Evolutionary conservation across 176 grass and related monocot species (phyloP).

Genomic region (Eleusine indica): DNA sequence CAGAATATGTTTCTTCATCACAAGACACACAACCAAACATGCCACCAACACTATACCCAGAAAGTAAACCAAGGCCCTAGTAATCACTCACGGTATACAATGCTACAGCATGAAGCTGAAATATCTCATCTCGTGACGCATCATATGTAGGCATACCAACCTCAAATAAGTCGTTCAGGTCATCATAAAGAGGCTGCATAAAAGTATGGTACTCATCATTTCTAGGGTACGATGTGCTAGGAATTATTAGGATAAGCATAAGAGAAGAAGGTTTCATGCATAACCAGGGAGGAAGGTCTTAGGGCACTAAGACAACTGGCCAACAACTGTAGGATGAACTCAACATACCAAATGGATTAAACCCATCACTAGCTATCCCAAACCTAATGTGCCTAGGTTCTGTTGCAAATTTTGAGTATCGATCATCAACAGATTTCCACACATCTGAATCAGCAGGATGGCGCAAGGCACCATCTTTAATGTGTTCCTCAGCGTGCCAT

Average conservation of each 20-base stretch:
- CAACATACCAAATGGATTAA: conserved; percentile 12
- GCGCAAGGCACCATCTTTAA: background rate
- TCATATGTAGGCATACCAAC: conserved; percentile 14
- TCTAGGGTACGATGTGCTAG: background rate
- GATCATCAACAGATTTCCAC: background rate
- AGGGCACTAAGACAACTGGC: conserved; percentile 23
- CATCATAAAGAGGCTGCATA: conserved; percentile 27
- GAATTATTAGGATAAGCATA: conserved; percentile 21
- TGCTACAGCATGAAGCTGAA: background rate
- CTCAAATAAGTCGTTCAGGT: conserved; percentile 12
- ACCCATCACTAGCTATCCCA: conserved; percentile 14
- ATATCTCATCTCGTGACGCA: conserved; percentile 24
- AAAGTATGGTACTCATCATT: conserved; percentile 22
- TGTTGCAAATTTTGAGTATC: background rate
- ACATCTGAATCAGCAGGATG: conserved; percentile 5
- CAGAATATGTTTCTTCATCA: conserved; percentile 3
- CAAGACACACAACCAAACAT: background rate
- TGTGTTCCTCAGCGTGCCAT: conserved; percentile 19
- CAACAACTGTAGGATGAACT: conserved; percentile 8
- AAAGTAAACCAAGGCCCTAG: background rate
- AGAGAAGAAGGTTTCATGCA: conserved; percentile 31
- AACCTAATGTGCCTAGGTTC: conserved; percentile 9
- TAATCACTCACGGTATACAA: conserved; percentile 7
- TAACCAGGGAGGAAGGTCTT: conserved; percentile 26
- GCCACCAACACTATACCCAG: background rate